These are phyloP conservation scores for Chrysoporthe puriensis DNA, from an alignment of 2,329 filamentous ascomycete species.

Conservation along the genomic window DNA sequence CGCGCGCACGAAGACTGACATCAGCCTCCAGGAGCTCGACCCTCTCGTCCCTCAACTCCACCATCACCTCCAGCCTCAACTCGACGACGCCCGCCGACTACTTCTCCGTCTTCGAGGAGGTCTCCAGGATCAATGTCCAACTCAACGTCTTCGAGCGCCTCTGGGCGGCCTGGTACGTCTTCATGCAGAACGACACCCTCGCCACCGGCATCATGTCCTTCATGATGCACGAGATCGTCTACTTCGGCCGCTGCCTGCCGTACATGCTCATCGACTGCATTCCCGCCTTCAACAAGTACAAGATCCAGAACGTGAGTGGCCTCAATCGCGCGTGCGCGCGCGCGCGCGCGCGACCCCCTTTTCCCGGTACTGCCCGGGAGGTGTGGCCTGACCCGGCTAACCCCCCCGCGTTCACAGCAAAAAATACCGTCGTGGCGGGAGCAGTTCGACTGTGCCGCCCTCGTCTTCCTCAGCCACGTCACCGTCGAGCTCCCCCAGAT, in stretches of 20 bases:
- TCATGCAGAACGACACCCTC: constrained; percentile 96
- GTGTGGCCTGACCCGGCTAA: constrained; percentile 31
- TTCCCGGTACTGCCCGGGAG: not conserved
- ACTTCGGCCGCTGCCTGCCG: constrained; percentile 88
- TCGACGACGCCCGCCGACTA: constrained; percentile 51
- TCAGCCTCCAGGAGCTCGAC: constrained; percentile 27
- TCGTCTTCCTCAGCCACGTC: constrained; percentile 94
- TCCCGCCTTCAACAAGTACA: constrained; percentile 88
- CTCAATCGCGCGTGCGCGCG: too few relatives aligned
- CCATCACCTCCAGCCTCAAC: constrained; percentile 49
- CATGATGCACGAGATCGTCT: constrained; percentile 88
- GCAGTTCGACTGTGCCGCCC: constrained; percentile 90
- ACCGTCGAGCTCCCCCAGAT: constrained; percentile 98
- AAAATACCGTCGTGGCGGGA: constrained; percentile 93
- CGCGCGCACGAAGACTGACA: constrained; percentile 6
- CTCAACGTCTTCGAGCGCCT: constrained; percentile 86
- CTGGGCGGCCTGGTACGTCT: constrained; percentile 96
- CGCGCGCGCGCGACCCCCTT: constrained; percentile 7
- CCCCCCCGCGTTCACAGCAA: constrained; percentile 41
- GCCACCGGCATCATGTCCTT: constrained; percentile 99
- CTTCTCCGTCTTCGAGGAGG: constrained; percentile 63
- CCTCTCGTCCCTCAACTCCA: constrained; percentile 51
- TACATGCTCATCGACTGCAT: constrained; percentile 93
- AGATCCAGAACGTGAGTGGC: constrained; percentile 79
- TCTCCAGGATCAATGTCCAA: constrained; percentile 76